Evolutionary conservation across 345 rosid genomes (phyloP), one percentile per base, ranked within the genome.

Genomic region (Cardamine occulta): DNA sequence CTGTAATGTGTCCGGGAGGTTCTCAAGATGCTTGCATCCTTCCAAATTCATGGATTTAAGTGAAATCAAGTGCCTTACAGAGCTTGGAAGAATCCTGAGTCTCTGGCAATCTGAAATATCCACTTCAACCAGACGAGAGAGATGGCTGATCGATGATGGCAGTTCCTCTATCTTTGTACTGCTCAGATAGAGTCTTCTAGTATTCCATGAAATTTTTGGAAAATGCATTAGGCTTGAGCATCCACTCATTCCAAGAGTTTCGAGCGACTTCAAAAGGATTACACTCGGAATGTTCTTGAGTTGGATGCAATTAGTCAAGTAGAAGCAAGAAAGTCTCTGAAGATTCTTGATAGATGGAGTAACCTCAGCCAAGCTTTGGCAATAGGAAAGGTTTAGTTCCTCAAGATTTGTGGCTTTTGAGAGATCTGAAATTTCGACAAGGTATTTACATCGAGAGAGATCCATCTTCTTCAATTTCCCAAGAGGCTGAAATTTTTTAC

Each of bases 151-250:
- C 12, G 78, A 68, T 28, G 68, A 65, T 31, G 79, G 83, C 9
- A 82, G 55, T 65, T 73, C 72, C 49, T 80, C 81, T 58, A 77
- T 68, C 52, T 68, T 63, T 26, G 83, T 66, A 66, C 15, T 62
- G 45, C 32, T 48, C 24, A 80, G 48, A 45, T 37, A 6, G 40
- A 82, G 75, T 26, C 47, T 37, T 61, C 15, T 66, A 26, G 68
- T 26, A 29, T 66, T 82, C 52, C 40, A 21, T 8, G 80, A 55
- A 56, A 80, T 19, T 9, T 80, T 73, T 32, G 80, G 83, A 17
- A 77, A 70, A 5, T 74, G 34, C 49, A 21, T 32, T 7, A 80
- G 48, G 2, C 64, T 80, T 53, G 68, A 26, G 74, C 83, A 82
- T n/a, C 63, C 63, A 35, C 26, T 18, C 68, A 79, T 66, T 40